Percentiles rank a stretch among this genome's conserved stretches.
Conservation (phyloP, 352 stramenopile genomes). For the Pythium brassicae region DNA sequence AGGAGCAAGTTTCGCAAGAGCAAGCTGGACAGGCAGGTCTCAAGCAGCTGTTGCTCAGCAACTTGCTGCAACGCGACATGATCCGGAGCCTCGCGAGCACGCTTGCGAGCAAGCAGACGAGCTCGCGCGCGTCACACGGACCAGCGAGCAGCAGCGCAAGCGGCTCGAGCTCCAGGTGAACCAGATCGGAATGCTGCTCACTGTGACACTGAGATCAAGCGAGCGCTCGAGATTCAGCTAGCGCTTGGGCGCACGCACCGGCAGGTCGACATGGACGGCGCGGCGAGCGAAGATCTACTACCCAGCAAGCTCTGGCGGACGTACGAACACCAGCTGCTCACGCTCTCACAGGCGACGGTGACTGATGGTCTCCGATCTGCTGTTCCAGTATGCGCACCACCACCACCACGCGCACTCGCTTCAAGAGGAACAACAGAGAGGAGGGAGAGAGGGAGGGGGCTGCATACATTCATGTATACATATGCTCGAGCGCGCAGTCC, state of each 20-base stretch:
- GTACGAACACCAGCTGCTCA: constrained; percentile 59
- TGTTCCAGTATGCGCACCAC: too few relatives aligned
- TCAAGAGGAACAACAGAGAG: not conserved
- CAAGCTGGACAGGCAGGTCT: constrained; percentile 61
- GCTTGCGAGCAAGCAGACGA: constrained; percentile 53
- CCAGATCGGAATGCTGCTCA: constrained; percentile 46
- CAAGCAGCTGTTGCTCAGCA: constrained; percentile 52
- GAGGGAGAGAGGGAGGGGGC: not conserved
- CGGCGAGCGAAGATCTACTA: constrained; percentile 51
- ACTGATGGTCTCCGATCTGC: too few relatives aligned
- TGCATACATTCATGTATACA: too few relatives aligned
- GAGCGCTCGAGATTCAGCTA: constrained; percentile 38
- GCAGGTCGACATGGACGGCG: constrained; percentile 49
- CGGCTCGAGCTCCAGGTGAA: constrained; percentile 36
- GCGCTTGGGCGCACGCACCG: constrained; percentile 29
- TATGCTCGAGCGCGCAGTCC: not conserved
- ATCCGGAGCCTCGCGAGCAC: constrained; percentile 47
- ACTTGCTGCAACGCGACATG: constrained; percentile 42
- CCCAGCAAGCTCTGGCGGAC: constrained; percentile 42
- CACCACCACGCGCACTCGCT: too few relatives aligned
- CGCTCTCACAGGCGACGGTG: constrained; percentile 66
- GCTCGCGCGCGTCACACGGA: constrained; percentile 32
- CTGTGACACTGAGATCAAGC: constrained; percentile 41
- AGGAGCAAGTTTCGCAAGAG: constrained; percentile 70
- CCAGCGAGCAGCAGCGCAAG: constrained; percentile 35